Conservation (phyloP, 495 filamentous ascomycete genomes). For the Aspergillus homomorphus region DNA sequence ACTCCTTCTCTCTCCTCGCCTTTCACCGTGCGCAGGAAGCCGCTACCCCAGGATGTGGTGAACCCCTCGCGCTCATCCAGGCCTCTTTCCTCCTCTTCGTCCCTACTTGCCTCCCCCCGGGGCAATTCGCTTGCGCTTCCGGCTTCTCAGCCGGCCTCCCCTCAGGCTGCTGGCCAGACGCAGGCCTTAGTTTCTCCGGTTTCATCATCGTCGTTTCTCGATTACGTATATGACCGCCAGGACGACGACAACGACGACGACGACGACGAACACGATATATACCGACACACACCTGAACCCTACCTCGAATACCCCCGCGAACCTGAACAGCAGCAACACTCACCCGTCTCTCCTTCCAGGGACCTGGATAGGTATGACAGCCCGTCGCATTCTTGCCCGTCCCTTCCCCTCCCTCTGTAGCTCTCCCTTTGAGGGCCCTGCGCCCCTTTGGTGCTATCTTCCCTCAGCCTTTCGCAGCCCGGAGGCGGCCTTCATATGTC, state of each 20-base stretch:
- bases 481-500: conserved; percentile 9
- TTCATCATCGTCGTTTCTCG: conserved; percentile 25
- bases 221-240: conserved; percentile 20
- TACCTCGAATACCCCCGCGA: neutral
- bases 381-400: conserved; percentile 16
- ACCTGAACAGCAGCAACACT: conserved; percentile 5
- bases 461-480: conserved; percentile 1
- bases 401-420: conserved; percentile 12
- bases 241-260: neutral
- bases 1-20: conserved; percentile 18
- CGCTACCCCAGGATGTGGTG: conserved; percentile 35
- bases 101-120: conserved; percentile 29
- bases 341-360: conserved; percentile 34
- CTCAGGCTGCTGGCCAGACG: conserved; percentile 12
- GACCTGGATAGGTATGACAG: conserved; percentile 43
- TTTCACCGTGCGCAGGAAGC: conserved; percentile 37
- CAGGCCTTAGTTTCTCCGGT: conserved; percentile 11
- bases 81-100: conserved; percentile 21
- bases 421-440: conserved; percentile 4
- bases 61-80: conserved; percentile 27
- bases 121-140: conserved; percentile 28
- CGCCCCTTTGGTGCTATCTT: conserved; percentile 11
- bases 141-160: conserved; percentile 18
- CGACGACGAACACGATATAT: neutral
- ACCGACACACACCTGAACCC: neutral